Evolutionary conservation across 768 basidiomycete genomes (phyloP).

Genomic region (Amanita muscaria): DNA sequence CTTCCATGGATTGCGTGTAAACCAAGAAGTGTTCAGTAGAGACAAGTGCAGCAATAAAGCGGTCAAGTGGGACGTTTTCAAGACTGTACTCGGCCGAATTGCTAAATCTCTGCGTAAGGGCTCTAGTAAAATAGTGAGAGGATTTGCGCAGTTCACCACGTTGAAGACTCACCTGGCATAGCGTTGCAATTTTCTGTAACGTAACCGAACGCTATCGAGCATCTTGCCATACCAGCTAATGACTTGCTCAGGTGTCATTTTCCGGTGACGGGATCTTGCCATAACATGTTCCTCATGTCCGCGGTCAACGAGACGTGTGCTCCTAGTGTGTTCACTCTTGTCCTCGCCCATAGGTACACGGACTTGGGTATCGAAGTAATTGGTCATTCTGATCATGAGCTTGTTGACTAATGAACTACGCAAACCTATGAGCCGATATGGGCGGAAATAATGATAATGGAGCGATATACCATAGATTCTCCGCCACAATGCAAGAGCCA

Average conservation of each 20-base stretch:
- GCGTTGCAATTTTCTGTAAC: slow-evolving; percentile 90
- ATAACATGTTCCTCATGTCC: slow-evolving; percentile 14
- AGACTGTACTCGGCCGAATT: slow-evolving; percentile 89
- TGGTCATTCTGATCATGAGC: slow-evolving; percentile 85
- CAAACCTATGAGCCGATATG: slow-evolving; percentile 4
- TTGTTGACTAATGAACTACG: slow-evolving; percentile 87
- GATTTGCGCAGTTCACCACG: slow-evolving; percentile 4
- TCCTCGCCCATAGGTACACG: slow-evolving; percentile 54
- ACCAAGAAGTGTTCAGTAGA: slow-evolving; percentile 89
- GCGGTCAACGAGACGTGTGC: slow-evolving; percentile 12
- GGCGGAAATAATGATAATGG: background rate
- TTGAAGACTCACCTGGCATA: slow-evolving; percentile 65
- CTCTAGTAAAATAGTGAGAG: slow-evolving; percentile 27
- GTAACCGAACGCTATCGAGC: slow-evolving; percentile 81
- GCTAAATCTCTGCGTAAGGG: slow-evolving; percentile 78
- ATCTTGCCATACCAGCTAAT: slow-evolving; percentile 89
- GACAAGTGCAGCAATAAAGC: slow-evolving; percentile 72
- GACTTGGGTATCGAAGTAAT: slow-evolving; percentile 93
- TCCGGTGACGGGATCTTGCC: slow-evolving; percentile 23
- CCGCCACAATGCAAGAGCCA: slow-evolving; percentile 86
- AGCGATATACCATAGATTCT: slow-evolving; percentile 79
- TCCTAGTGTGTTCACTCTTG: slow-evolving; percentile 16
- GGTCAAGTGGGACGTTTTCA: slow-evolving; percentile 62
- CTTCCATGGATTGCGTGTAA: slow-evolving; percentile 80
- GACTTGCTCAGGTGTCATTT: slow-evolving; percentile 77